Percentiles rank a stretch among this genome's conserved stretches.
Conservation (phyloP, 23 red algal species). For the Gracilaria vermiculophylla region DNA sequence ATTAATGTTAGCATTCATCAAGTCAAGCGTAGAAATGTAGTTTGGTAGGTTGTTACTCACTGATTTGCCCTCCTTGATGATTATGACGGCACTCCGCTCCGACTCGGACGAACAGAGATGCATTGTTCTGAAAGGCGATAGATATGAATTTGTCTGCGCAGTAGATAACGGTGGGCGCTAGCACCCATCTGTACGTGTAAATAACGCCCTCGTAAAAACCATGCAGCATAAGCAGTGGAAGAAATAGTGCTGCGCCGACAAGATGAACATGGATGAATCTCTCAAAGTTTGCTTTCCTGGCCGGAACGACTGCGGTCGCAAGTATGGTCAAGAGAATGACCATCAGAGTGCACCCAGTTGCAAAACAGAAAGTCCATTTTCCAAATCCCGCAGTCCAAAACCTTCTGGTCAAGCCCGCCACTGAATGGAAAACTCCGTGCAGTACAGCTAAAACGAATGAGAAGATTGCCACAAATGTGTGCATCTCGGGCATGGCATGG, state of each 20-base stretch:
- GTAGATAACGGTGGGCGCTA: constrained; percentile 52
- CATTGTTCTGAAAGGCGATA: constrained; percentile 3
- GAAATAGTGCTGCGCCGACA: constrained; percentile 32
- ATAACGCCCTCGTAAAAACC: constrained; percentile 51
- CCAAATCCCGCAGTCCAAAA: constrained; percentile 41
- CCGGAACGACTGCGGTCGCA: neutral
- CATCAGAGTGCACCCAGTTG: neutral
- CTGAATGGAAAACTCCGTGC: constrained; percentile 22
- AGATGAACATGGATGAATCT: constrained; percentile 55
- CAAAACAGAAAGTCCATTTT: constrained; percentile 7
- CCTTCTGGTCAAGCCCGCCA: neutral
- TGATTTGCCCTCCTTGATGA: neutral
- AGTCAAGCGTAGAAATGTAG: neutral
- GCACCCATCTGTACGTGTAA: constrained; percentile 55
- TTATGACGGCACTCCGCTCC: constrained; percentile 8
- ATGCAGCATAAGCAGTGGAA: constrained; percentile 64
- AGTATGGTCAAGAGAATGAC: neutral
- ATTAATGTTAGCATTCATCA: neutral
- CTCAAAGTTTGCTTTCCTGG: constrained; percentile 8
- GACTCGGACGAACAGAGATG: neutral
- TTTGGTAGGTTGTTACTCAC: neutral
- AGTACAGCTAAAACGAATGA: neutral
- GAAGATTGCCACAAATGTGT: constrained; percentile 16
- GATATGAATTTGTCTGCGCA: constrained; percentile 23
- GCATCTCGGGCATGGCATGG: constrained; percentile 36